These are phyloP conservation scores for Dactylellina cionopaga DNA, from an alignment of 2,329 filamentous ascomycete genomes.

Conservation along the genomic window DNA sequence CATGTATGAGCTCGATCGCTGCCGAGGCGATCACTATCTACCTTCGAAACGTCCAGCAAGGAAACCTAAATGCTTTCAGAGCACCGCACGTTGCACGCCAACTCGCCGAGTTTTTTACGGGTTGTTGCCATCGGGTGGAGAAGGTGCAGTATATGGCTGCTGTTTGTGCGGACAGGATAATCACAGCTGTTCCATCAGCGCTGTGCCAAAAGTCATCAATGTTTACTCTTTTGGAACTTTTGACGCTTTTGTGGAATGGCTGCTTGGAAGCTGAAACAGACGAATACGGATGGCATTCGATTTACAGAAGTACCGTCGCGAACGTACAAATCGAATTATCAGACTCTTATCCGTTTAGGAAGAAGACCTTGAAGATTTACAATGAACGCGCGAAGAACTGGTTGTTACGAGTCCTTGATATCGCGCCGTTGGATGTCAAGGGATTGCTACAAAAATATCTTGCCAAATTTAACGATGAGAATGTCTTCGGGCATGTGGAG, in stretches of 20 bases:
- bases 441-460: constrained; percentile 95
- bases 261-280: constrained; percentile 95
- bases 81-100: constrained; percentile 90
- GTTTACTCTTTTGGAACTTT: constrained; percentile 88
- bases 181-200: constrained; percentile 84
- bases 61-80: constrained; percentile 80
- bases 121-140: constrained; percentile 92
- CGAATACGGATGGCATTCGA: constrained; percentile 85
- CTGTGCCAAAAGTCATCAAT: constrained; percentile 89
- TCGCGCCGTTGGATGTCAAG: constrained; percentile 92
- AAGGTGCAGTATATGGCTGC: constrained; percentile 89
- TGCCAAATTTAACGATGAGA: constrained; percentile 92
- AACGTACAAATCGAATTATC: constrained; percentile 89
- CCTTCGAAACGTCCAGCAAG: constrained; percentile 76
- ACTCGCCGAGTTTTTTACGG: constrained; percentile 82
- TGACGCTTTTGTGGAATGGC: constrained; percentile 94
- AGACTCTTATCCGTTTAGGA: constrained; percentile 86
- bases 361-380: constrained; percentile 79
- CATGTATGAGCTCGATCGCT: constrained; percentile 72
- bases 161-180: constrained; percentile 83
- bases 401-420: constrained; percentile 81
- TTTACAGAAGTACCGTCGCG: constrained; percentile 79
- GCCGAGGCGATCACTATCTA: constrained; percentile 79
- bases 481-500: constrained; percentile 88
- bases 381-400: constrained; percentile 80